Evolutionary conservation across 495 filamentous ascomycete genomes (phyloP).

Genomic region (Friedmanniomyces simplex): DNA sequence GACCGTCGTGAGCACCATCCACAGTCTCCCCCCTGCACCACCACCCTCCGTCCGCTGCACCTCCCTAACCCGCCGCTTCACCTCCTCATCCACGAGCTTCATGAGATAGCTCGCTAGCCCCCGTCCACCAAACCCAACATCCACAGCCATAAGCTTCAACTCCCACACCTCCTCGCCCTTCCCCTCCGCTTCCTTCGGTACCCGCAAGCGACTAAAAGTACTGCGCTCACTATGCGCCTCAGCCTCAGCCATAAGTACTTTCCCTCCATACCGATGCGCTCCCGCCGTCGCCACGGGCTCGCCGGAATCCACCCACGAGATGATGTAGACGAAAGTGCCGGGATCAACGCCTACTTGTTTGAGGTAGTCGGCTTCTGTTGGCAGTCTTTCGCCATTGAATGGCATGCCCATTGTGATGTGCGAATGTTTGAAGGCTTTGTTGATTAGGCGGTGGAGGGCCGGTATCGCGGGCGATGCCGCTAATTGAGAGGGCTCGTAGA

Average conservation of each 20-base stretch:
- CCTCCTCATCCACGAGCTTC: conserved; percentile 8
- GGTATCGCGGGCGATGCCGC: background rate
- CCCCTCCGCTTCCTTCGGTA: background rate
- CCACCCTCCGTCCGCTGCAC: no score
- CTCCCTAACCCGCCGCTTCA: conserved; percentile 2
- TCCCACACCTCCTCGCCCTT: conserved; percentile 12
- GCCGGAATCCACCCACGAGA: background rate
- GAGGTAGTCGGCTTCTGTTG: background rate
- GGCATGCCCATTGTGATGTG: background rate
- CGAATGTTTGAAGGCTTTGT: conserved; percentile 5
- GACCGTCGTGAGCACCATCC: conserved; percentile 11
- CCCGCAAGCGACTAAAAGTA: conserved; percentile 1
- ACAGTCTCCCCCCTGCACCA: conserved; percentile 2
- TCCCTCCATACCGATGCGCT: conserved; percentile 8
- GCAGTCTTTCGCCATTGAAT: background rate
- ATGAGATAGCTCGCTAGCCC: conserved; percentile 16
- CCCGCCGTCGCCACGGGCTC: conserved; percentile 8
- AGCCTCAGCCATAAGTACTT: background rate
- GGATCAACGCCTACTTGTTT: conserved; percentile 3
- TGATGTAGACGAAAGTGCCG: conserved; percentile 14
- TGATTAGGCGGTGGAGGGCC: conserved; percentile 1
- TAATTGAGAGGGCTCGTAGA: conserved; percentile 13
- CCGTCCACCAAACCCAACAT: background rate
- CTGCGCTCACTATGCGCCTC: background rate
- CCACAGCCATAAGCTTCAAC: conserved; percentile 11